Base-by-base conservation (phyloP, 208 protist species). In the Wallacemonas sp. region DNA sequence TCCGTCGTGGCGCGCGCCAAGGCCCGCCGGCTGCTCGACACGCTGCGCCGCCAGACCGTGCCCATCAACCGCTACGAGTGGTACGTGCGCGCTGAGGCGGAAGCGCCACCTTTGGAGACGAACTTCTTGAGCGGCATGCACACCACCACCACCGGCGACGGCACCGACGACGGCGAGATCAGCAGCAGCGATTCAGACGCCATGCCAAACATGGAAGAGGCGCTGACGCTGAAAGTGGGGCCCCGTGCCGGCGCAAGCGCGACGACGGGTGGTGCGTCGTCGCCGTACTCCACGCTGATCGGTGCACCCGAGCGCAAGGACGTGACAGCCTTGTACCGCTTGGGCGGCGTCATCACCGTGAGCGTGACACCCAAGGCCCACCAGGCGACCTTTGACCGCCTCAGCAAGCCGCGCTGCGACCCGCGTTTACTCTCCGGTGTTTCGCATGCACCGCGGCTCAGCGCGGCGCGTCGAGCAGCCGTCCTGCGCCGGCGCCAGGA, bases 51-150 rank as follows among this genome's bases (percentile, higher is more conserved):
- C 36, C 75, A 80, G 32, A 78, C 85, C 33, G 74, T 95, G 27
- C 88, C 88, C 11, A 88, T 91, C 23, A 85, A 92, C 64, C 85
- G 88, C 39, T 85, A 81, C 62, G 78, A 85, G 65, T 82, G 78
- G 48, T 89, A 78, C 41, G 75, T 76, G 23, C 71, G 73, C 16
- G 72, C 79, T 11, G 81, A 80, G 48, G 55, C 47, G 24, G 77
- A 80, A 49, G 32, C 70, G 27, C 39, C 63, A 33, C 61, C 60
- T 65, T 27, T 65, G 63, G 49, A 61, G 32, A 63, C 65, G 39
- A 61, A 58, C 39, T 61, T 36, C 24, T 23, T 46, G n/a, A 73
- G 26, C 24, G 47, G 57, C 12, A 6, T 41, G 8, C 52, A 32
- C 56, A 24, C 14, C 24, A 26, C n/a, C n/a, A n/a, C n/a, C n/a